Percentiles rank a stretch among this genome's conserved stretches.
Evolutionary conservation across 163 green algal genomes (phyloP).

Genomic region (Trebouxia gelatinosa): DNA sequence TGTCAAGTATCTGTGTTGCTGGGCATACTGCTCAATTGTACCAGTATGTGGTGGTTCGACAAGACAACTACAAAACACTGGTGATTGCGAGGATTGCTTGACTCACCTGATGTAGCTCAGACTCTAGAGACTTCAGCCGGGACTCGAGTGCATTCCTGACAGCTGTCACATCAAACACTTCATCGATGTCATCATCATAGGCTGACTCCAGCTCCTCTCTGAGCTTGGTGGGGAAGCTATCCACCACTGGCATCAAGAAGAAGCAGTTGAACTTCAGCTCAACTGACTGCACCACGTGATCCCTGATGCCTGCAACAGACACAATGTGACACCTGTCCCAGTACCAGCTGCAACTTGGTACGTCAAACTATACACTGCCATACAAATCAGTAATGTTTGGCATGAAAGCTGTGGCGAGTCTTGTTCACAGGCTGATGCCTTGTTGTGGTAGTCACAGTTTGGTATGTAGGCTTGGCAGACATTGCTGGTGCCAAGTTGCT

Average conservation of each 20-base stretch:
- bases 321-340: neutral
- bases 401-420: too few species aligned
- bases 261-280: slow-evolving; percentile 98
- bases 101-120: slow-evolving; percentile 71
- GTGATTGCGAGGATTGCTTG: too few species aligned
- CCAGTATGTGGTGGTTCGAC: neutral
- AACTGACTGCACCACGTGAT: slow-evolving; percentile 74
- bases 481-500: too few species aligned
- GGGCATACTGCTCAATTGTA: too few species aligned
- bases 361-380: too few species aligned
- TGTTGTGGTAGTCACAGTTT: too few species aligned
- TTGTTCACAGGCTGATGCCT: too few species aligned
- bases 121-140: slow-evolving; percentile 62
- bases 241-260: slow-evolving; percentile 96
- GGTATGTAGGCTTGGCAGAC: too few species aligned
- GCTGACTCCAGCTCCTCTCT: slow-evolving; percentile 84
- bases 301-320: slow-evolving; percentile 66
- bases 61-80: neutral
- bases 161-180: slow-evolving; percentile 84
- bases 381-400: too few species aligned
- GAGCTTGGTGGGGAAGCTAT: slow-evolving; percentile 84
- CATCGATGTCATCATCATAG: slow-evolving; percentile 76
- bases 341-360: too few species aligned
- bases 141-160: slow-evolving; percentile 68
- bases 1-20: too few species aligned